Conservation (phyloP, 495 filamentous ascomycete genomes). For the Annulohypoxylon moriforme region DNA sequence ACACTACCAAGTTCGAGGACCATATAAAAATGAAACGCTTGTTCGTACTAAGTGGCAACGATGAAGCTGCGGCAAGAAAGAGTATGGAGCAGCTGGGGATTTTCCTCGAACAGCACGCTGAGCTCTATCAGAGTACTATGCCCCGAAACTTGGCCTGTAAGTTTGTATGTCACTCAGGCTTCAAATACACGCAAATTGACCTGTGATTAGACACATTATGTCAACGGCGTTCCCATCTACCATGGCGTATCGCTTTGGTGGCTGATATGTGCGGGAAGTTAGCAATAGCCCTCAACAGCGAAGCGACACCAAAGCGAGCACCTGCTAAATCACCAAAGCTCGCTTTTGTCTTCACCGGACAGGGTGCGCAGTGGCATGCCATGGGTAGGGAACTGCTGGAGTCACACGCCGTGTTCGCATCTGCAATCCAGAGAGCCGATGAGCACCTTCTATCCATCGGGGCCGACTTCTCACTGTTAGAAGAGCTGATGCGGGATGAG, state of each 20-base stretch:
- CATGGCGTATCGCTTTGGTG: constrained; percentile 53
- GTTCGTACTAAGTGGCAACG: constrained; percentile 45
- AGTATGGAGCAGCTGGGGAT: constrained; percentile 48
- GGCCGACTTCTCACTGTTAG: constrained; percentile 52
- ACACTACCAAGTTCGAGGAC: constrained; percentile 33
- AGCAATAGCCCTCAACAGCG: constrained; percentile 49
- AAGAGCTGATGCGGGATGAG: constrained; percentile 50
- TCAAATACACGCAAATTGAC: not conserved
- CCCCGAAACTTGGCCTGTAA: constrained; percentile 52
- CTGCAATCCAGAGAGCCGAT: constrained; percentile 49
- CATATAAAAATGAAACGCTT: constrained; percentile 41
- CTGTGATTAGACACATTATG: constrained; percentile 50
- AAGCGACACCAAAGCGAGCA: constrained; percentile 46
- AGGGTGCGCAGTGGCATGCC: constrained; percentile 64
- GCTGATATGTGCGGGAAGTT: constrained; percentile 52
- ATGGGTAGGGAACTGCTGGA: constrained; percentile 65
- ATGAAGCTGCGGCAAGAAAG: constrained; percentile 39
- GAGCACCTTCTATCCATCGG: constrained; percentile 46
- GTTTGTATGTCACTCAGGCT: not conserved
- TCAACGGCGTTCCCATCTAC: constrained; percentile 53
- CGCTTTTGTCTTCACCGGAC: constrained; percentile 58
- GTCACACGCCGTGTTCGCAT: constrained; percentile 53
- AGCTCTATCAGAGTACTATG: constrained; percentile 58
- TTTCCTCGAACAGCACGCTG: constrained; percentile 59
- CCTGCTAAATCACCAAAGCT: constrained; percentile 48